Percentiles rank a stretch among this genome's conserved stretches.
These are phyloP conservation scores for Boletellus ananiceps DNA, from an alignment of 768 basidiomycete genomes.

Conservation along the genomic window DNA sequence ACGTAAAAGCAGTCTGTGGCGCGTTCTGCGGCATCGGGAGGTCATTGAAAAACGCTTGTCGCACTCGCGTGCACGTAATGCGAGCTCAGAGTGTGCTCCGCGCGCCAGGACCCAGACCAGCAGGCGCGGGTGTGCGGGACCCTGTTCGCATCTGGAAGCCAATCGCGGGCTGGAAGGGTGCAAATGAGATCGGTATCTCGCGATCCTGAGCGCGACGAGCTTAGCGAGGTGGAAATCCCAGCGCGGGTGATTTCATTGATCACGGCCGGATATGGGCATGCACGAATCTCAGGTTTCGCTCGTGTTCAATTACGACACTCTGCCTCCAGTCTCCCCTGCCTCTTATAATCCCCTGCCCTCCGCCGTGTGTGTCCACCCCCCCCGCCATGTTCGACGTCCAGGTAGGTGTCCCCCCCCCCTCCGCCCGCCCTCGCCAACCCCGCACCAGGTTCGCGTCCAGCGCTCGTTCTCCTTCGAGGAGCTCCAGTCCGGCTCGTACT, in stretches of 20 bases:
- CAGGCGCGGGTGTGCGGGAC: no score
- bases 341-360: constrained; percentile 26
- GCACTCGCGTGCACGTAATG: not conserved
- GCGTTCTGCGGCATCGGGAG: no score
- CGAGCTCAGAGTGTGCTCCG: constrained; percentile 23
- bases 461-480: constrained; percentile 33
- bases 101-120: constrained; percentile 10
- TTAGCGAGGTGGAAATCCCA: not conserved
- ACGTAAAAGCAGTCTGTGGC: not conserved
- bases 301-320: no score
- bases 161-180: no score
- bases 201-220: constrained; percentile 24
- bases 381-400: constrained; percentile 20
- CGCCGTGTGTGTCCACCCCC: constrained; percentile 9
- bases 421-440: not conserved
- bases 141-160: no score
- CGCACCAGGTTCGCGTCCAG: constrained; percentile 25
- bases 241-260: constrained; percentile 1
- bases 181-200: constrained; percentile 27
- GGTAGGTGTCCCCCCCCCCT: constrained; percentile 4
- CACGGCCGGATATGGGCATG: not conserved
- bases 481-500: constrained; percentile 32
- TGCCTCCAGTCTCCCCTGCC: constrained; percentile 7
- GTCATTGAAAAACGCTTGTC: not conserved
- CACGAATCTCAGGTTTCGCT: no score